Evolutionary conservation across 495 filamentous ascomycete species (phyloP), one percentile per base, ranked within the genome.

Genomic region (Neurospora sp.): DNA sequence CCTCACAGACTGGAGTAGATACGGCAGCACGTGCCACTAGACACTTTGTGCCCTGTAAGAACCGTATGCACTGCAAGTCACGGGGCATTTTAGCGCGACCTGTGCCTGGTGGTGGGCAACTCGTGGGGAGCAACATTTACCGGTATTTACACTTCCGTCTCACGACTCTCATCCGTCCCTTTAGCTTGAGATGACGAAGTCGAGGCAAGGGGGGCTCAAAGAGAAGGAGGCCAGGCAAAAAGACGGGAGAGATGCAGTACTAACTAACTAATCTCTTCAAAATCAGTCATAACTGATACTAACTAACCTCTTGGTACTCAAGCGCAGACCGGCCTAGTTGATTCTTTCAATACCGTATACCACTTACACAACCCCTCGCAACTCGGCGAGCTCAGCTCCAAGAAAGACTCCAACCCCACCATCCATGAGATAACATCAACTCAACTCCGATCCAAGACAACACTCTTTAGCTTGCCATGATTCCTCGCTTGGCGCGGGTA

Each of bases 1-100:
- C 78, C 75, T 71, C 77, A 76, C 73, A 77, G 74, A 75, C 73
- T 79, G 74, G 72, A 59, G 69, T 16, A 12, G 68, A 20, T 39
- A 68, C 39, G 59, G 53, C 20, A 73, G 78, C 79, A 80, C 79
- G 79, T 80, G 79, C 79, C 75, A 70, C 44, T 5, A 61, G 11
- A 44, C 39, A 61, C 53, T 61, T 61, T 61, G 53, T 61, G 53
- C 53, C 53, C 22, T 61, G 48, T 59, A 59, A 59, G 22, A 31
- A 59, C 12, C 48, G 48, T 59, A 59, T 59, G 48, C 48, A 59
- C 48, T 59, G 53, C 53, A 61, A 61, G 53, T 61, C 53, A 61
- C 53, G 53, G 53, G 53, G 53, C 22, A 14, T 61, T 61, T 61
- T 61, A 61, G 53, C 53, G 53, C 53, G 53, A 61, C 53, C 53